Conservation (phyloP, 1,139 yeast genomes). For the Pichia sp. region DNA sequence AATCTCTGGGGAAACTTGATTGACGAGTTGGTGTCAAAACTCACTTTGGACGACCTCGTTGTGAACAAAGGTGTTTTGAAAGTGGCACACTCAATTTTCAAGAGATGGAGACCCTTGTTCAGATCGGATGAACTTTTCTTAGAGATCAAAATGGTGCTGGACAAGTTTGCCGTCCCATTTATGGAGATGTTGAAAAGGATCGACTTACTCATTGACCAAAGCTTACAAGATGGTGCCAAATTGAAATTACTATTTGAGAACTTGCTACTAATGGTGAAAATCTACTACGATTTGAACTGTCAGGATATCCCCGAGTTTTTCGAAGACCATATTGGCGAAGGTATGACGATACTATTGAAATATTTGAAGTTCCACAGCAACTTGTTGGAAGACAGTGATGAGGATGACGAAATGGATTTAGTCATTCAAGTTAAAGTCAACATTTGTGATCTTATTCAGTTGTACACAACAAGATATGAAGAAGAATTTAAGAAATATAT, state of each 20-base stretch:
- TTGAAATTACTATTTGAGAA: slow-evolving; percentile 62
- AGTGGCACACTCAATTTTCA: slow-evolving; percentile 93
- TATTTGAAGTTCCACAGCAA: slow-evolving; percentile 62
- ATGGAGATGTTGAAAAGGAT: slow-evolving; percentile 59
- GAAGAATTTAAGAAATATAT: slow-evolving; percentile 81
- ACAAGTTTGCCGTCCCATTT: slow-evolving; percentile 81
- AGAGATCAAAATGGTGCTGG: slow-evolving; percentile 84
- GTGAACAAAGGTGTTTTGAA: slow-evolving; percentile 80
- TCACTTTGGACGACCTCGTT: slow-evolving; percentile 61
- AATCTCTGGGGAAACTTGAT: slow-evolving; percentile 78
- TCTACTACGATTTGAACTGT: slow-evolving; percentile 90
- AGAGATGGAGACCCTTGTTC: slow-evolving; percentile 93
- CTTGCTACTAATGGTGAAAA: slow-evolving; percentile 64
- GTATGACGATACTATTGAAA: slow-evolving; percentile 79
- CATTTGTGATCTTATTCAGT: slow-evolving; percentile 77
- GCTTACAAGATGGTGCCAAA: slow-evolving; percentile 43
- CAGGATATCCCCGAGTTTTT: slow-evolving; percentile 98
- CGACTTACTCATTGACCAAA: slow-evolving; percentile 58
- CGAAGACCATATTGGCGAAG: slow-evolving; percentile 77
- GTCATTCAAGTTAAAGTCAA: slow-evolving; percentile 74
- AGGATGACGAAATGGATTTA: slow-evolving; percentile 70
- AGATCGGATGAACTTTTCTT: slow-evolving; percentile 84
- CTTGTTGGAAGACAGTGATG: slow-evolving; percentile 50
- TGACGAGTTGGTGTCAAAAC: slow-evolving; percentile 66
- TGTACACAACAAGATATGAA: slow-evolving; percentile 86